These are phyloP conservation scores for Mucor indicus DNA, from an alignment of 371 early-diverging fungal genomes.

Conservation along the genomic window DNA sequence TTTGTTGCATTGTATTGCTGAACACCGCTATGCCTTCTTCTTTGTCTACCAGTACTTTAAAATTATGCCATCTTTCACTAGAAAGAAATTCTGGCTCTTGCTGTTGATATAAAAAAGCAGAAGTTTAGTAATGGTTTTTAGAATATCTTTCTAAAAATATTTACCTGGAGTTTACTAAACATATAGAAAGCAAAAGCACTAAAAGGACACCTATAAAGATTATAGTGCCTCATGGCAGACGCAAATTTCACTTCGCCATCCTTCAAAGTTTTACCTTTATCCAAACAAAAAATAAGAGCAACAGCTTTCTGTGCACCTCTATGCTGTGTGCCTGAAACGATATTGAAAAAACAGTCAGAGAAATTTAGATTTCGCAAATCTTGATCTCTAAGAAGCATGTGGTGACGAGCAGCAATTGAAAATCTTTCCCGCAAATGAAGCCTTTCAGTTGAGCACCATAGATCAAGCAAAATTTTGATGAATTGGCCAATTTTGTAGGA, in stretches of 20 bases:
- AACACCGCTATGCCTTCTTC: not conserved
- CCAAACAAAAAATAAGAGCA: not conserved
- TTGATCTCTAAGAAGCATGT: constrained; percentile 12
- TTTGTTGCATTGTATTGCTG: not conserved
- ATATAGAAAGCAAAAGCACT: constrained; percentile 8
- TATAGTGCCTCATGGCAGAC: not conserved
- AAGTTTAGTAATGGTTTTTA: not conserved
- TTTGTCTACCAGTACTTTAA: not conserved
- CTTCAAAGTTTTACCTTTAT: constrained; percentile 4
- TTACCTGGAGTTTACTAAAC: not conserved
- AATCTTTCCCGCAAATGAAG: not conserved
- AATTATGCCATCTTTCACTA: not conserved
- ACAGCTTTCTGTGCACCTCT: constrained; percentile 4
- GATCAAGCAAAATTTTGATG: constrained; percentile 30
- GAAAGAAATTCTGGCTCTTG: not conserved
- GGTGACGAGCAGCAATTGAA: constrained; percentile 4
- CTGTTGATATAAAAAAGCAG: not conserved
- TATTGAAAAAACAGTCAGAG: constrained; percentile 5
- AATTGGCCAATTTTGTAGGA: constrained; percentile 25
- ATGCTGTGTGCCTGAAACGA: constrained; percentile 1
- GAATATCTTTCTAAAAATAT: not conserved
- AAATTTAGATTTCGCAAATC: constrained; percentile 5
- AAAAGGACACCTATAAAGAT: constrained; percentile 2
- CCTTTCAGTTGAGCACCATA: constrained; percentile 22
- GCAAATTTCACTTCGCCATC: constrained; percentile 5